Evolutionary conservation across 2,329 filamentous ascomycete genomes (phyloP).

Genomic region (Alternaria gansuensis): DNA sequence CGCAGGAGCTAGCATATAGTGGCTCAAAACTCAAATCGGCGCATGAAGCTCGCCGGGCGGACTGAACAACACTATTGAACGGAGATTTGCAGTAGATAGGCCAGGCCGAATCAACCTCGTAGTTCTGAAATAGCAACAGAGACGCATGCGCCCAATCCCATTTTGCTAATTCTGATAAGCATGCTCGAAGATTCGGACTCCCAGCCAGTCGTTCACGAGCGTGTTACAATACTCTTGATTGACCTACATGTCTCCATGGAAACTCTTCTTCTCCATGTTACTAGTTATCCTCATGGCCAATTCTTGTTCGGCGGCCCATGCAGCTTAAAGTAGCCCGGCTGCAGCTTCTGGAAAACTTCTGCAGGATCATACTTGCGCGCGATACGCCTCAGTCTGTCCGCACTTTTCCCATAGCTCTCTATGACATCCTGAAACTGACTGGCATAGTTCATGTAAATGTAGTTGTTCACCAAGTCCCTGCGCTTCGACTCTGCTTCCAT

Average conservation of each 20-base stretch:
- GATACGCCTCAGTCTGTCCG: conserved; percentile 21
- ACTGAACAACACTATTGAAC: too few species aligned
- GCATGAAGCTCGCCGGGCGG: not conserved
- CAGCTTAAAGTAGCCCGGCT: conserved; percentile 22
- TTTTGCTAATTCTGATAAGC: too few species aligned
- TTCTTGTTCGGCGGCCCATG: conserved; percentile 10
- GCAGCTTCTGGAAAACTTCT: conserved; percentile 21
- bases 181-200: not conserved
- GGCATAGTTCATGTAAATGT: conserved; percentile 58
- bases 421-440: conserved; percentile 55
- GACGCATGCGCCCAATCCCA: too few species aligned
- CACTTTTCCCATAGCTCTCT: conserved; percentile 51
- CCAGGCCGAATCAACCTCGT: not conserved
- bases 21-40: not conserved
- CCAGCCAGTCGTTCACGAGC: not conserved
- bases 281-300: not conserved
- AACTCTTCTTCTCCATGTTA: accelerated
- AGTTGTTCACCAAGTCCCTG: conserved; percentile 4
- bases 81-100: not conserved
- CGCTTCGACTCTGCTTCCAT: conserved; percentile 24
- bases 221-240: too few species aligned
- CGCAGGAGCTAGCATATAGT: not conserved
- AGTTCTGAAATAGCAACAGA: not conserved
- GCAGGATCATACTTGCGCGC: conserved; percentile 23
- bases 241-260: not conserved